Conservation (phyloP, 2,329 filamentous ascomycete species). For the Hypoxylon rubiginosum region DNA sequence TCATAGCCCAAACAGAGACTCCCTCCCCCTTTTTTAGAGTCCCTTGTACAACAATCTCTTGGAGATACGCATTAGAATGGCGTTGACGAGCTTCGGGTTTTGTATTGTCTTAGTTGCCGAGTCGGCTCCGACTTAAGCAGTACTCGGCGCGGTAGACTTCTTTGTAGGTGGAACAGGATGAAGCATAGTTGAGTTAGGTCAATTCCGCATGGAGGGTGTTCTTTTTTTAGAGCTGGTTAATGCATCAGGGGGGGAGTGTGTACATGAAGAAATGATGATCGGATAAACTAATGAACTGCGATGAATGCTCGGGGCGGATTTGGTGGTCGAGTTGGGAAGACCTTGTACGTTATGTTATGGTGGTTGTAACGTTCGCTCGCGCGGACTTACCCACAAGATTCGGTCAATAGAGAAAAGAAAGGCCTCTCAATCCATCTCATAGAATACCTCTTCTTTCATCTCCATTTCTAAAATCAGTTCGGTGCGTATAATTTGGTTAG, state of each 20-base stretch:
- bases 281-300: conserved; percentile 27
- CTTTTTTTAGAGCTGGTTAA: not conserved
- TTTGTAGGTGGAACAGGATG: conserved; percentile 5
- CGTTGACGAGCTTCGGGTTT: conserved; percentile 24
- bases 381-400: not conserved
- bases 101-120: conserved; percentile 12
- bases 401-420: conserved; percentile 4
- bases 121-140: conserved; percentile 17
- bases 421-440: not conserved
- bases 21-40: conserved; percentile 21
- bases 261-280: conserved; percentile 24
- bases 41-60: conserved; percentile 21
- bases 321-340: conserved; percentile 4
- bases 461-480: not conserved
- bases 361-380: conserved; percentile 8
- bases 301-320: conserved; percentile 1
- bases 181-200: not conserved
- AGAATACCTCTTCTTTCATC: not conserved
- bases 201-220: not conserved
- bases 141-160: conserved; percentile 10
- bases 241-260: conserved; percentile 4
- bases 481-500: not conserved
- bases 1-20: conserved; percentile 39
- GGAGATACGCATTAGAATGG: conserved; percentile 36
- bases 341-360: conserved; percentile 23